Conservation (phyloP, 345 rosid genomes). For the Populus tremula region DNA sequence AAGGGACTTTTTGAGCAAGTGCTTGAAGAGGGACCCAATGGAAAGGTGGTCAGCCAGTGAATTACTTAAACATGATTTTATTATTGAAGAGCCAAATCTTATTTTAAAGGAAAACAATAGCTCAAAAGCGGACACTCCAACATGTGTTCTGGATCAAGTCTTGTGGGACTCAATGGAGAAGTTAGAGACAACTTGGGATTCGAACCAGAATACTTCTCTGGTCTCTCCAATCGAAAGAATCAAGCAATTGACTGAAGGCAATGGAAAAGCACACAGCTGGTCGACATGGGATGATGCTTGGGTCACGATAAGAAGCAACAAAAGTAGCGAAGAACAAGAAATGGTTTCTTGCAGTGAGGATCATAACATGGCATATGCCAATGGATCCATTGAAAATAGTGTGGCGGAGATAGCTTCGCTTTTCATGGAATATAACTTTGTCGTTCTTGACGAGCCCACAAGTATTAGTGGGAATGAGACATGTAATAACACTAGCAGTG, state of each 20-base stretch:
- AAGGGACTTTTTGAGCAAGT: slow-evolving; percentile 48
- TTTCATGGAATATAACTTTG: slow-evolving; percentile 6
- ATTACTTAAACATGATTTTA: slow-evolving; percentile 45
- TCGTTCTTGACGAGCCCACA: not conserved
- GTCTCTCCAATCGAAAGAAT: slow-evolving; percentile 37
- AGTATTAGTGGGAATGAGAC: not conserved
- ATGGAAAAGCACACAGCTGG: slow-evolving; percentile 23
- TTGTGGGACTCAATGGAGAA: slow-evolving; percentile 35
- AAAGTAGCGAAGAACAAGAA: slow-evolving; percentile 2
- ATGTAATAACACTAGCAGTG: not conserved
- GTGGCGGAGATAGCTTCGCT: not conserved
- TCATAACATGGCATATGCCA: not conserved
- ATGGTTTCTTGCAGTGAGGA: not conserved
- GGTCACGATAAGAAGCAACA: slow-evolving; percentile 44
- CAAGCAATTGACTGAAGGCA: slow-evolving; percentile 23
- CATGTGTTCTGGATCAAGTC: slow-evolving; percentile 32
- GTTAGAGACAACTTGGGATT: slow-evolving; percentile 5
- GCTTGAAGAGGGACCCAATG: slow-evolving; percentile 43
- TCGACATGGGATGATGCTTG: slow-evolving; percentile 36
- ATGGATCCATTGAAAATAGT: not conserved
- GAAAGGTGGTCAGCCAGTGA: slow-evolving; percentile 51
- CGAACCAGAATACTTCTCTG: not conserved
- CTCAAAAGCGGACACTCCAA: slow-evolving; percentile 33
- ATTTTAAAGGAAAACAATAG: not conserved
- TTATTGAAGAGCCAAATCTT: slow-evolving; percentile 4